phyloP scores from a whole-genome alignment of 2,329 filamentous ascomycete genomes.

The Botrytis squamosa region DNA sequence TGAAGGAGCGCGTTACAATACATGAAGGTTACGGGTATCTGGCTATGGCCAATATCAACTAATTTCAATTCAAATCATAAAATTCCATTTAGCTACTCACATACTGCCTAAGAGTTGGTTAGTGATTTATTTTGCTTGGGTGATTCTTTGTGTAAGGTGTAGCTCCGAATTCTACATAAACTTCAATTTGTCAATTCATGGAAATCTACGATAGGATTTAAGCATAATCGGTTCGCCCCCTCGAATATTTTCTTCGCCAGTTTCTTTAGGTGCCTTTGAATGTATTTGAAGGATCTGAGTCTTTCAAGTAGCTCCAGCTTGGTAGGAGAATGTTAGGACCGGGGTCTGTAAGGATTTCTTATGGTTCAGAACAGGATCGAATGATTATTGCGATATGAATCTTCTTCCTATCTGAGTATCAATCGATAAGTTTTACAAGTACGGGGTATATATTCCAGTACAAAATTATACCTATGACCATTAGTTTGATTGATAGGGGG shows the following conservation, averaged over 20 bases:
- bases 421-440: no score
- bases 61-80: not conserved
- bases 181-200: not conserved
- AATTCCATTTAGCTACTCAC: not conserved
- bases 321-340: not conserved
- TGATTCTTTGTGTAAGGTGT: not conserved
- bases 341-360: not conserved
- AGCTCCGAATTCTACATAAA: not conserved
- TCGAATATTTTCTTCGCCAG: no score
- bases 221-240: no score
- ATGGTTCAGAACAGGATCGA: no score
- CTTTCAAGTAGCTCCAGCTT: no score
- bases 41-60: not conserved
- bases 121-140: not conserved
- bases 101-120: not conserved
- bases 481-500: no score
- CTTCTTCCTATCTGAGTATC: no score
- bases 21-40: not conserved
- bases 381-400: no score
- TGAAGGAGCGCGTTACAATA: constrained; percentile 2
- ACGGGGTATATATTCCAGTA: no score
- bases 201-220: no score
- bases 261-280: not conserved
- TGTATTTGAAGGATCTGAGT: not conserved
- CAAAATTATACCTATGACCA: no score